Base-by-base conservation (phyloP, 768 basidiomycete species). In the Amanita pallidorosea region DNA sequence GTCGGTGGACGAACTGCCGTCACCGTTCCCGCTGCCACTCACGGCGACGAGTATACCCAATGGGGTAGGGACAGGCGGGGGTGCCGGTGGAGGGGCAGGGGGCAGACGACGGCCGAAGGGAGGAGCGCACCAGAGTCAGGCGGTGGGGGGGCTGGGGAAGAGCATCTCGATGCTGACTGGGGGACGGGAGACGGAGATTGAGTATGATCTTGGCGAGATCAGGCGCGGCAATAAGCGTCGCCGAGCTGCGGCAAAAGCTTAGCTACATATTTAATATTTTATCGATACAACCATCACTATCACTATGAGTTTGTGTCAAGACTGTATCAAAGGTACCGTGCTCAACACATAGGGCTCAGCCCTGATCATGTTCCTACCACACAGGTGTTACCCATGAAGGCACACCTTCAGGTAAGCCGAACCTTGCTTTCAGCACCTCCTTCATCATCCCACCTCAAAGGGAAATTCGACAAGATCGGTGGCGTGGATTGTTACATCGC, bases 1-100 rank as follows among this genome's bases (percentile, higher is more conserved):
- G 42, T 76, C 85, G 3, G 83, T 90, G 36, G 89, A 92, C 56
- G 89, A 91, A 60, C 76, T 92, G 34, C 86, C 88, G 3, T 91
- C 89, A 0, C 86, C 85, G 9, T 90, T 88, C 71, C 85, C 88
- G 0, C 71, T 88, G 8, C 76, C 85, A 1, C 76, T 90, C 9
- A 84, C 81, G 5, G 71, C 77, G 4, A 74, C 73, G 13, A 68
- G 71, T n/a, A 63, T 70, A 36, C 69, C 67, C 58, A 67, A 48
- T 22, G 59, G 59, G 2, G 57, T 63, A 7, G 49, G 57, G 11
- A 56, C 51, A 11, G 56, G 56, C 5, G 63, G 57, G 7, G 62
- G 62, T 3, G 68, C 63, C 13, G 67, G 59, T 7, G 62, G 63
- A 12, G 64, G 60, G 23, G 69, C 63, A 46, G 67, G 58, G 34